Conservation (phyloP, 1,284 basidiomycete species). For the Melampsora larici-populina region DNA sequence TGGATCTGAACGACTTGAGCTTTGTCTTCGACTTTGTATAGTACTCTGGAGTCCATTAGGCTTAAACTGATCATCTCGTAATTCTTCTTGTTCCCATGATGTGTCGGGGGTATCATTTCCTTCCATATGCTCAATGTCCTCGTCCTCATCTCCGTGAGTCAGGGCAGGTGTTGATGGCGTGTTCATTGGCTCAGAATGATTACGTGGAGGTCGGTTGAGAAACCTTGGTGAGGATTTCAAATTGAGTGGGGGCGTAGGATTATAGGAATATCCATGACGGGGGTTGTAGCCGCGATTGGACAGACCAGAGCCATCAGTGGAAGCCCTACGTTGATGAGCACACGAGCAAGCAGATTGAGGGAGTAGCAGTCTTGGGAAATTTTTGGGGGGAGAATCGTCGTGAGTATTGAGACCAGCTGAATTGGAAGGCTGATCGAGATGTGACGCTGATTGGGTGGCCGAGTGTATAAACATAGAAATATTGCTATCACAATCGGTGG, state of each 20-base stretch:
- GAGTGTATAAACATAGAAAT: too few species aligned
- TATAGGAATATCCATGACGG: neutral
- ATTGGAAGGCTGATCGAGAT: neutral
- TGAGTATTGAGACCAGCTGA: neutral
- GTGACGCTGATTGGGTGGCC: neutral
- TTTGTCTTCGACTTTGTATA: neutral
- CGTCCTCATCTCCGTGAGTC: neutral
- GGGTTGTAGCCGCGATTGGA: neutral
- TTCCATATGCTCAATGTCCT: neutral
- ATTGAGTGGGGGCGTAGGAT: neutral
- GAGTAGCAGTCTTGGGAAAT: neutral
- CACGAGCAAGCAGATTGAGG: neutral
- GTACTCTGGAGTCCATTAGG: neutral
- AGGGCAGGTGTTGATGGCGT: neutral
- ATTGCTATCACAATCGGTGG: neutral
- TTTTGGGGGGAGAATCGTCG: neutral
- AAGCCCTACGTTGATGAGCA: neutral
- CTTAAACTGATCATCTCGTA: neutral
- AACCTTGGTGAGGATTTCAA: neutral
- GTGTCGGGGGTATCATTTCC: neutral
- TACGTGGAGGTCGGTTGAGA: neutral
- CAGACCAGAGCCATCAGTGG: neutral
- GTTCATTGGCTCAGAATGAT: neutral
- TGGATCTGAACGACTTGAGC: neutral
- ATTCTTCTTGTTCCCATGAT: neutral